These are phyloP conservation scores for Pseudohalonectria lignicola DNA, from an alignment of 2,329 filamentous ascomycete genomes.

Conservation along the genomic window DNA sequence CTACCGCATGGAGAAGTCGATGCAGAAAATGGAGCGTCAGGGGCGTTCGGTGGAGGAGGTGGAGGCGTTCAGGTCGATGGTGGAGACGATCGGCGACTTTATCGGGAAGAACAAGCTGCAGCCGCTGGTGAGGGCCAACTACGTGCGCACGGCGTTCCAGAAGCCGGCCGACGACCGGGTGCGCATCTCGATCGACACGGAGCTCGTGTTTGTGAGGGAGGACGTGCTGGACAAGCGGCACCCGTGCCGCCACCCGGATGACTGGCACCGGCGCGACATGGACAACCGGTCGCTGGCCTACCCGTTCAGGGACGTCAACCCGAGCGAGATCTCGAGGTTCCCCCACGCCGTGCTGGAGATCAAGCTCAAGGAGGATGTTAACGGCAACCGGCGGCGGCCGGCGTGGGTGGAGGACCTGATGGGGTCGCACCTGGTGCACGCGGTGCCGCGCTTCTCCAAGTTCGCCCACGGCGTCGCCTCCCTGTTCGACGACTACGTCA, in stretches of 20 bases:
- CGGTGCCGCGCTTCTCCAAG: constrained; percentile 86
- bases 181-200: constrained; percentile 84
- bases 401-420: constrained; percentile 89
- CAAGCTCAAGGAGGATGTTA: constrained; percentile 63
- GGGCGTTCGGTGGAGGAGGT: constrained; percentile 56
- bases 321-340: constrained; percentile 84
- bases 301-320: constrained; percentile 77
- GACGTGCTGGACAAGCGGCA: constrained; percentile 67
- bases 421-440: constrained; percentile 82
- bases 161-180: constrained; percentile 87
- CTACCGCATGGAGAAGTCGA: constrained; percentile 84
- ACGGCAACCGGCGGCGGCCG: constrained; percentile 42
- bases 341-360: constrained; percentile 88
- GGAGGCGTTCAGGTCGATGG: constrained; percentile 58
- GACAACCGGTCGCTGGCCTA: constrained; percentile 74
- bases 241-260: constrained; percentile 77
- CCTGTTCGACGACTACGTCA: constrained; percentile 92
- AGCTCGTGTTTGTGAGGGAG: constrained; percentile 76
- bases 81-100: constrained; percentile 69
- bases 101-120: constrained; percentile 67
- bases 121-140: constrained; percentile 83
- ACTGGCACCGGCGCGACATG: constrained; percentile 89
- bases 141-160: constrained; percentile 90
- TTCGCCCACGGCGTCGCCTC: constrained; percentile 89
- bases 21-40: constrained; percentile 76